Evolutionary conservation across 1,284 basidiomycete species (phyloP).

Genomic region (Blastosporella zonata): DNA sequence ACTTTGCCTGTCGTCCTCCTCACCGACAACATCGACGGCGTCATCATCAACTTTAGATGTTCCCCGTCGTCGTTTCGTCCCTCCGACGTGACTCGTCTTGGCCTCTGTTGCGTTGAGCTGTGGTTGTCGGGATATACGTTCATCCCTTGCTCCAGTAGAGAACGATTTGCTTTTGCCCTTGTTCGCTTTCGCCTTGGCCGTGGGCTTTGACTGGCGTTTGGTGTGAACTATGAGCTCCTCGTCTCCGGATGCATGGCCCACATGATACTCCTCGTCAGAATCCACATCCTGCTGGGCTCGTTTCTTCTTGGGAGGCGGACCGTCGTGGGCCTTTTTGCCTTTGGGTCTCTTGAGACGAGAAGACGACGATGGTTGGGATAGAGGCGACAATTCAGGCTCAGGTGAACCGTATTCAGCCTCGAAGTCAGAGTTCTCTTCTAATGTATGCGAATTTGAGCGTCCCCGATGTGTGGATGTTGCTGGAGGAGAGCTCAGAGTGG

Average conservation of each 20-base stretch:
- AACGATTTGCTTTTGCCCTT: constrained; percentile 19
- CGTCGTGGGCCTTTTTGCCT: constrained; percentile 7
- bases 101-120: constrained; percentile 11
- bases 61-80: constrained; percentile 26
- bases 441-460: constrained; percentile 13
- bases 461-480: constrained; percentile 1
- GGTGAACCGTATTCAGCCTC: constrained; percentile 5
- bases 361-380: constrained; percentile 2
- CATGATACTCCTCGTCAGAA: constrained; percentile 26
- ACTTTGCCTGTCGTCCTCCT: constrained; percentile 19
- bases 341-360: constrained; percentile 7
- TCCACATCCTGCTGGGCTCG: constrained; percentile 11
- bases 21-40: constrained; percentile 31
- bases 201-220: constrained; percentile 21
- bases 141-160: constrained; percentile 19
- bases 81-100: constrained; percentile 1
- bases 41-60: constrained; percentile 22
- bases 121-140: constrained; percentile 13
- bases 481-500: constrained; percentile 12
- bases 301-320: constrained; percentile 19
- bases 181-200: constrained; percentile 25
- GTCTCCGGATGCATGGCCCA: constrained; percentile 15
- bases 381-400: constrained; percentile 4
- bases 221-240: constrained; percentile 20
- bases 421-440: constrained; percentile 15